Conservation (phyloP, 352 stramenopile species). For the Phytophthora macrochlamydospora region DNA sequence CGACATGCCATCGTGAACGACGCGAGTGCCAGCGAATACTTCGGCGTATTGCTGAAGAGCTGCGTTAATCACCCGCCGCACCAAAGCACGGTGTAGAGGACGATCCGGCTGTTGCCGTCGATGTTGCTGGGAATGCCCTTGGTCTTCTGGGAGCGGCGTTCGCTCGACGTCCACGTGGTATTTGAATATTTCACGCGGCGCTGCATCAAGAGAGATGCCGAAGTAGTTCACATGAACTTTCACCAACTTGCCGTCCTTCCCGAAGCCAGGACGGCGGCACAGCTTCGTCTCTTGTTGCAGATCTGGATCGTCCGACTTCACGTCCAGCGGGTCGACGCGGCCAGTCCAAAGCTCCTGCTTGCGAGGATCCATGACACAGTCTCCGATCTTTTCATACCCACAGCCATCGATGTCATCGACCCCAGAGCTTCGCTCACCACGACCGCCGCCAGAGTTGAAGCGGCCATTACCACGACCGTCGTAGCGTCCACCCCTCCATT, state of each 20-base stretch:
- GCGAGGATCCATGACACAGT: conserved; percentile 49
- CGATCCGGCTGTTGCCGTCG: conserved; percentile 19
- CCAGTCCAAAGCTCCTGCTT: conserved; percentile 48
- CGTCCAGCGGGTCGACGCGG: conserved; percentile 17
- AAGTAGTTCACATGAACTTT: conserved; percentile 66
- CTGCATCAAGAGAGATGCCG: conserved; percentile 42
- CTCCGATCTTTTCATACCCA: conserved; percentile 55
- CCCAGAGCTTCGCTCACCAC: conserved; percentile 1
- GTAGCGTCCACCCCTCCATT: conserved; percentile 5
- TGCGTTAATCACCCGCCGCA: conserved; percentile 60
- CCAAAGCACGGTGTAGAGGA: conserved; percentile 41
- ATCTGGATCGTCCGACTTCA: conserved; percentile 31
- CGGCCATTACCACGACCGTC: background rate
- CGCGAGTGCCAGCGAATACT: conserved; percentile 46
- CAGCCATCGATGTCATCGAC: conserved; percentile 26
- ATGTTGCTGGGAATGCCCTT: conserved; percentile 26
- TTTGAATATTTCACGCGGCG: conserved; percentile 59
- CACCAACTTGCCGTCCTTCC: conserved; percentile 27
- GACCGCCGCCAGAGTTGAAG: background rate
- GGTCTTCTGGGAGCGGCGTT: conserved; percentile 19
- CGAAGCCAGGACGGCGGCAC: conserved; percentile 42
- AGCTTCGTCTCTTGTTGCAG: conserved; percentile 38
- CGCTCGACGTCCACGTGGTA: conserved; percentile 64
- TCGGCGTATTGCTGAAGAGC: conserved; percentile 45
- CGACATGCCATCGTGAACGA: conserved; percentile 62